Conservation (phyloP, 306 rosid genomes). For the apple (Malus domestica) region DNA sequence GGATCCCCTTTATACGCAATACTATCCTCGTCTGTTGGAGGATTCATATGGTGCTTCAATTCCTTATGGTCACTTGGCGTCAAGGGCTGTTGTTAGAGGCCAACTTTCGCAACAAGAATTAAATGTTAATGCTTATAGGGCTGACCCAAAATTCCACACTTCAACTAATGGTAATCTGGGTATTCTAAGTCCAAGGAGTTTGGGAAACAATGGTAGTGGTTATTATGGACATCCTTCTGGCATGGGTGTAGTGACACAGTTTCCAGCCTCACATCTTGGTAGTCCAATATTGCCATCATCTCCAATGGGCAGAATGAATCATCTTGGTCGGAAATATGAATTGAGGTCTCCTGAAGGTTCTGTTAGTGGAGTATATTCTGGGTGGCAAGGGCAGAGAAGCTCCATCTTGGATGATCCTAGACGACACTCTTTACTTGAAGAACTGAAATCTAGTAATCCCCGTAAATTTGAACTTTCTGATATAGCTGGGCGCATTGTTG, state of each 20-base stretch:
- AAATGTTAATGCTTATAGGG: slow-evolving; percentile 15
- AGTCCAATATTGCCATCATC: slow-evolving; percentile 47
- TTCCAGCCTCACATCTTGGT: slow-evolving; percentile 39
- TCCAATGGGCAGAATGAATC: slow-evolving; percentile 31
- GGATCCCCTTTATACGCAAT: slow-evolving; percentile 39
- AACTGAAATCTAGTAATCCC: slow-evolving; percentile 41
- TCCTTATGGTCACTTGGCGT: slow-evolving; percentile 28
- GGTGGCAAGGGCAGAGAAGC: slow-evolving; percentile 43
- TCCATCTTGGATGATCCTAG: slow-evolving; percentile 32
- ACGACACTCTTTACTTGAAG: slow-evolving; percentile 42
- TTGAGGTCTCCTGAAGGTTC: slow-evolving; percentile 32
- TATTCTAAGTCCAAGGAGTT: slow-evolving; percentile 30
- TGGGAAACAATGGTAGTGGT: slow-evolving; percentile 16
- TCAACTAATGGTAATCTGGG: slow-evolving; percentile 23
- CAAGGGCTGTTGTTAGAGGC: slow-evolving; percentile 22
- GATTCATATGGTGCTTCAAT: slow-evolving; percentile 32
- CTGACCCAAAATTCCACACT: slow-evolving; percentile 28
- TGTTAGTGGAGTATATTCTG: slow-evolving; percentile 27
- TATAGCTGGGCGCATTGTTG: slow-evolving; percentile 51
- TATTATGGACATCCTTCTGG: slow-evolving; percentile 30
- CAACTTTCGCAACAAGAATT: slow-evolving; percentile 29
- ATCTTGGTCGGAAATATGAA: slow-evolving; percentile 27
- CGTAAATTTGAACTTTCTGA: slow-evolving; percentile 42
- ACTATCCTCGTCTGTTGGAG: slow-evolving; percentile 30
- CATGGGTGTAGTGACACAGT: slow-evolving; percentile 29